These are phyloP conservation scores for Dillenia suffruticosa DNA, from an alignment of 164 flowering plant genomes.

Conservation along the genomic window DNA sequence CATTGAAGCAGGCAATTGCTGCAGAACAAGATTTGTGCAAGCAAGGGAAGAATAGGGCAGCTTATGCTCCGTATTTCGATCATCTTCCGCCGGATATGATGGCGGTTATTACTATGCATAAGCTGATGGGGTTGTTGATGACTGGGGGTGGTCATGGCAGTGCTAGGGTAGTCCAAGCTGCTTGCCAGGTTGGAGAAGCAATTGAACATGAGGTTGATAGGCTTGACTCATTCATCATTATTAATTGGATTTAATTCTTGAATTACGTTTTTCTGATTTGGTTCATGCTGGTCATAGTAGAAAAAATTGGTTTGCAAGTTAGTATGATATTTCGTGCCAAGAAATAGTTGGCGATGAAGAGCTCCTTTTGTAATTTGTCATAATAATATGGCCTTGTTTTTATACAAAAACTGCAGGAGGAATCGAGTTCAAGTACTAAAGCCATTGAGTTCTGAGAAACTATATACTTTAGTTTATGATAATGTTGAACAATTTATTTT, in stretches of 20 bases:
- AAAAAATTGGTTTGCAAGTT: too few relatives aligned
- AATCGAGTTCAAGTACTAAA: too few relatives aligned
- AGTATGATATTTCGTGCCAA: too few relatives aligned
- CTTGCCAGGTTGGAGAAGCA: conserved; percentile 34
- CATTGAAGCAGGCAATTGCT: conserved; percentile 44
- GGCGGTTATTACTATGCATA: conserved; percentile 52
- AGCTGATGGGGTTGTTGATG: conserved; percentile 47
- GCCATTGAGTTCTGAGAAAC: too few relatives aligned
- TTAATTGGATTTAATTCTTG: not conserved
- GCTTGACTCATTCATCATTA: not conserved
- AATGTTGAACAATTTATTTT: too few relatives aligned
- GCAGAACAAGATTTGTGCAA: conserved; percentile 37
- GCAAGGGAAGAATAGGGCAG: conserved; percentile 13
- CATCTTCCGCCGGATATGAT: conserved; percentile 39
- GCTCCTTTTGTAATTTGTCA: too few relatives aligned
- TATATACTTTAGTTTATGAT: too few relatives aligned
- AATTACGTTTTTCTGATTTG: too few relatives aligned
- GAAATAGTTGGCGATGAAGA: too few relatives aligned
- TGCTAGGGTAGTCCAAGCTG: conserved; percentile 35
- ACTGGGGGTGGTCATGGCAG: conserved; percentile 27
- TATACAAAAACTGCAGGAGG: too few relatives aligned
- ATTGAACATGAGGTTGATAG: conserved; percentile 40
- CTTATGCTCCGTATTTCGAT: conserved; percentile 34
- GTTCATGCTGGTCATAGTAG: too few relatives aligned
- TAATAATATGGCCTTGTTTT: too few relatives aligned